Percentiles rank a stretch among this genome's conserved stretches.
These are phyloP conservation scores for Trametes sanguinea DNA, from an alignment of 768 basidiomycete genomes.

Conservation along the genomic window DNA sequence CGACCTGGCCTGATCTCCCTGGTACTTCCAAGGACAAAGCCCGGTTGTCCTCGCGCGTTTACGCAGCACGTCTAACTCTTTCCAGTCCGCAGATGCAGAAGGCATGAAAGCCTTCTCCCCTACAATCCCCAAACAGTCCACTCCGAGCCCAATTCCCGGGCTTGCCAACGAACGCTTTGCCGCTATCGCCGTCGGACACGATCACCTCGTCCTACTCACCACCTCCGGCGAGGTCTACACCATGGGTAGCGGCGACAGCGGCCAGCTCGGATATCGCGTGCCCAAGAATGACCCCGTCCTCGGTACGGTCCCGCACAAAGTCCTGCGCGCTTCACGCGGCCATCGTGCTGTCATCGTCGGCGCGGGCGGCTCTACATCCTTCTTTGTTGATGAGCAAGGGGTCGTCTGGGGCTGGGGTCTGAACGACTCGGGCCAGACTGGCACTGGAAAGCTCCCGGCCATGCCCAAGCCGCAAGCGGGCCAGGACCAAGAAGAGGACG, in stretches of 20 bases:
- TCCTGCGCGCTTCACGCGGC: conserved; percentile 34
- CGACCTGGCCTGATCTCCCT: no score
- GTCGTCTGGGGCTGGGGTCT: conserved; percentile 51
- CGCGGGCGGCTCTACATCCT: conserved; percentile 46
- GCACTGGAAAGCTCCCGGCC: conserved; percentile 23
- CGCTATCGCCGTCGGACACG: conserved; percentile 43
- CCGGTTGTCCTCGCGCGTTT: no score
- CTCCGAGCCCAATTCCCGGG: conserved; percentile 26
- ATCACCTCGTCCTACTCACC: conserved; percentile 50
- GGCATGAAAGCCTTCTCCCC: background rate
- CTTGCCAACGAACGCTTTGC: conserved; percentile 29
- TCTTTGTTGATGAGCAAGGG: conserved; percentile 47
- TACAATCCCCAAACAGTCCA: conserved; percentile 26
- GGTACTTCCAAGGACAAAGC: no score
- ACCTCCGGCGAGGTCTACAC: conserved; percentile 46
- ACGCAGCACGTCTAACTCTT: no score
- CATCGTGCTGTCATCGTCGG: conserved; percentile 43
- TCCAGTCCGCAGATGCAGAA: background rate
- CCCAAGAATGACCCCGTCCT: conserved; percentile 40
- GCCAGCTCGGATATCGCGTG: conserved; percentile 47
- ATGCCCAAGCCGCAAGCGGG: background rate
- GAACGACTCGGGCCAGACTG: conserved; percentile 46
- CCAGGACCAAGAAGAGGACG: background rate
- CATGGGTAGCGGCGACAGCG: conserved; percentile 46
- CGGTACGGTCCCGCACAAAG: conserved; percentile 43